phyloP scores from a whole-genome alignment of 192 early-diverging fungal species.

The Backusella psychrophila region DNA sequence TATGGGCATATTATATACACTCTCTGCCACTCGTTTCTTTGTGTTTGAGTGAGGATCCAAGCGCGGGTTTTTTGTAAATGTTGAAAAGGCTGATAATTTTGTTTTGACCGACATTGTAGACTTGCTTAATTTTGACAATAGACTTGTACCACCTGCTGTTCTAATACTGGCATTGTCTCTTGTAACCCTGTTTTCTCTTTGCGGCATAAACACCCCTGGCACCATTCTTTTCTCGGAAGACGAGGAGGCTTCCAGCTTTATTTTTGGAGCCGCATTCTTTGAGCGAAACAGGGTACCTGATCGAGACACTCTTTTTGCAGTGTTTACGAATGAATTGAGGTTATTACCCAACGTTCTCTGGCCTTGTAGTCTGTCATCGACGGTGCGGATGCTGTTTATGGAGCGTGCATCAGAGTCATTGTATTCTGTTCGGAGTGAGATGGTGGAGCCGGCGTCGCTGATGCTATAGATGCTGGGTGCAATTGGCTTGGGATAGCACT shows the following conservation, averaged over 20 bases:
- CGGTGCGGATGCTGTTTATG: slow-evolving; percentile 14
- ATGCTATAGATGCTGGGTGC: slow-evolving; percentile 11
- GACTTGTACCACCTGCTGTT: slow-evolving; percentile 11
- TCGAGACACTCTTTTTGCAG: not conserved
- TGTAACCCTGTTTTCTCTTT: slow-evolving; percentile 1
- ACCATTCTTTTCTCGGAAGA: not conserved
- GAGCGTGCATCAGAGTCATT: slow-evolving; percentile 24
- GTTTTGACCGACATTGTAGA: slow-evolving; percentile 27
- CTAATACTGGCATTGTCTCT: slow-evolving; percentile 10
- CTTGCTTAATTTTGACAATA: slow-evolving; percentile 24
- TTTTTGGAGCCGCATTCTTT: not conserved
- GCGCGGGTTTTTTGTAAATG: not conserved
- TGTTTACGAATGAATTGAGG: not conserved
- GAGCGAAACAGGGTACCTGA: slow-evolving; percentile 13
- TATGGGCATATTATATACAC: slow-evolving; percentile 28
- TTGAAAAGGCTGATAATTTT: slow-evolving; percentile 25
- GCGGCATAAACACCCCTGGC: not conserved
- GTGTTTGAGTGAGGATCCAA: not conserved
- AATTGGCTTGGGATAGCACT: not conserved
- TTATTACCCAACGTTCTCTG: not conserved
- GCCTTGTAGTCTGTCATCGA: slow-evolving; percentile 3
- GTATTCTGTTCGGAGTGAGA: slow-evolving; percentile 26
- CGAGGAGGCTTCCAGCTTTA: not conserved
- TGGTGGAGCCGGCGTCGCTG: slow-evolving; percentile 17
- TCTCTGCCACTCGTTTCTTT: slow-evolving; percentile 22